Conservation (phyloP, 441 rosid species). For the Erodium texanum region DNA sequence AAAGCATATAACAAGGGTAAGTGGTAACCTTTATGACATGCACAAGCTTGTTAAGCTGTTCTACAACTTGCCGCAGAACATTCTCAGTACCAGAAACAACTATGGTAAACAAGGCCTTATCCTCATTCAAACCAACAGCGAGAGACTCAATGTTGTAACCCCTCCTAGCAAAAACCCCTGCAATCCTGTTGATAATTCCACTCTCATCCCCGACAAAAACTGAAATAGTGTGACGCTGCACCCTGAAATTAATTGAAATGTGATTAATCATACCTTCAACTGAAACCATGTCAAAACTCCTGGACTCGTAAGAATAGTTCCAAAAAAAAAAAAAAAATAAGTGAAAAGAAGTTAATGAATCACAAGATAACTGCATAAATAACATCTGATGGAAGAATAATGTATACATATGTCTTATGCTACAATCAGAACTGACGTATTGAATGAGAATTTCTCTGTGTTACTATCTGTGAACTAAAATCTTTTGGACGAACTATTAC, state of each 20-base stretch:
- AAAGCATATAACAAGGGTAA: background rate
- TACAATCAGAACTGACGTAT: background rate
- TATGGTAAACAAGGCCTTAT: conserved; percentile 59
- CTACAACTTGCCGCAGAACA: conserved; percentile 51
- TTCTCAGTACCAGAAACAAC: conserved; percentile 57
- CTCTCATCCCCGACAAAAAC: conserved; percentile 76
- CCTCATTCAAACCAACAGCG: conserved; percentile 57
- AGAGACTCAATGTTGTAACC: conserved; percentile 67
- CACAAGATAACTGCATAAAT: background rate
- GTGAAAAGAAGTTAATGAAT: background rate
- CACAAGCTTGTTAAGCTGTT: conserved; percentile 69
- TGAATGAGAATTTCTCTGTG: background rate
- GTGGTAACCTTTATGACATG: conserved; percentile 49
- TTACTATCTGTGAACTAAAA: background rate
- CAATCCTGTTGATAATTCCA: conserved; percentile 65
- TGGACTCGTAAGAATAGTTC: background rate
- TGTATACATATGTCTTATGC: background rate
- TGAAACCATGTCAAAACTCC: background rate
- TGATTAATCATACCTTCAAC: background rate
- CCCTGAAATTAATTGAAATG: conserved; percentile 25
- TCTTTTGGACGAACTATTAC: too few relatives aligned
- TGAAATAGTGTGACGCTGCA: conserved; percentile 52
- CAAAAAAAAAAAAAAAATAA: background rate
- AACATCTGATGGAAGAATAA: background rate
- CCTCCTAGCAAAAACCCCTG: conserved; percentile 65